These are phyloP conservation scores for Neurospora cerealis DNA, from an alignment of 495 filamentous ascomycete species.

Conservation along the genomic window DNA sequence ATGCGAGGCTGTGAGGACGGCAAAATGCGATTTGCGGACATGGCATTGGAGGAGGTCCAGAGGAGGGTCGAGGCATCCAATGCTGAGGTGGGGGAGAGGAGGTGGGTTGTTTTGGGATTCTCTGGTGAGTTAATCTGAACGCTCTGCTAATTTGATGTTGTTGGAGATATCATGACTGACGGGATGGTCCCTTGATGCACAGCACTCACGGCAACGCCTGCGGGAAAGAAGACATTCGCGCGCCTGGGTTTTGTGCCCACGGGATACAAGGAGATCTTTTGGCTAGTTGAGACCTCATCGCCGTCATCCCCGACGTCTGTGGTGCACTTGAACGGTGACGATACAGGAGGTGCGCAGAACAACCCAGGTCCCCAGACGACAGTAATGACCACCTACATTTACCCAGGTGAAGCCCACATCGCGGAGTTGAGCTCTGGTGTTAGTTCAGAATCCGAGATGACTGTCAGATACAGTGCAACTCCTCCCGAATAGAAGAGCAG, in stretches of 20 bases:
- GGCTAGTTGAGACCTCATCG: neutral
- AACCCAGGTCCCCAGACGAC: neutral
- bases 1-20: neutral
- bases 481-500: neutral
- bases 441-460: slow-evolving; percentile 2
- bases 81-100: neutral
- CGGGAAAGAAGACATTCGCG: slow-evolving; percentile 16
- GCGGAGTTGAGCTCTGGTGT: neutral
- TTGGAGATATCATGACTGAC: neutral
- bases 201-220: slow-evolving; percentile 23
- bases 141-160: neutral
- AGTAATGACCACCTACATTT: slow-evolving; percentile 10
- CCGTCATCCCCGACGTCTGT: neutral
- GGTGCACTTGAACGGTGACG: neutral
- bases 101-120: slow-evolving; percentile 18
- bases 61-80: neutral
- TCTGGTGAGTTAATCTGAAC: slow-evolving; percentile 12
- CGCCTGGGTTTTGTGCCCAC: slow-evolving; percentile 19
- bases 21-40: slow-evolving; percentile 11
- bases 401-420: slow-evolving; percentile 3
- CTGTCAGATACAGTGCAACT: neutral
- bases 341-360: neutral
- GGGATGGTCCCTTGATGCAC: neutral
- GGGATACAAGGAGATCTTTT: slow-evolving; percentile 21
- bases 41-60: slow-evolving; percentile 14